These are phyloP conservation scores for Sporobolomyces pararoseus DNA, from an alignment of 768 basidiomycete species.

Conservation along the genomic window DNA sequence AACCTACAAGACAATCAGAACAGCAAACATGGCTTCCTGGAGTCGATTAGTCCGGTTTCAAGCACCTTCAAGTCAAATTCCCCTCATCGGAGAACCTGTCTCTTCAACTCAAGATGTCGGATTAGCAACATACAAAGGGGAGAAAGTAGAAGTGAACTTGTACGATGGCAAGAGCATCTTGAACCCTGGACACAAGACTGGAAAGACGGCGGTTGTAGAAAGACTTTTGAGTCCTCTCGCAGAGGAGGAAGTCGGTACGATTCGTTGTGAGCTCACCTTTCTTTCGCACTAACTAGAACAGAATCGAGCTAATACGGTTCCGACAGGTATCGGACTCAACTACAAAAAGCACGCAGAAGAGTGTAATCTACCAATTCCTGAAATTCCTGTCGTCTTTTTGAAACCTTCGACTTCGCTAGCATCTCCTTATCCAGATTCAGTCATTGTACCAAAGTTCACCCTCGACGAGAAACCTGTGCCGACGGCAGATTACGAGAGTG, in stretches of 20 bases:
- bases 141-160: constrained; percentile 46
- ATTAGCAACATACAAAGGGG: constrained; percentile 45
- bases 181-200: constrained; percentile 46
- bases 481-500: constrained; percentile 49
- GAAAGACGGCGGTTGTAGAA: constrained; percentile 42
- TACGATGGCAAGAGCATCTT: constrained; percentile 46
- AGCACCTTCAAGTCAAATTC: constrained; percentile 19
- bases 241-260: constrained; percentile 48
- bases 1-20: not conserved
- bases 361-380: constrained; percentile 45
- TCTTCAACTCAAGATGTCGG: constrained; percentile 47
- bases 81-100: constrained; percentile 48
- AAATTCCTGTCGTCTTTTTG: constrained; percentile 48
- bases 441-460: constrained; percentile 43
- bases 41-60: constrained; percentile 47
- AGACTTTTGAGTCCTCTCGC: constrained; percentile 47
- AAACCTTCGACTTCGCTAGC: constrained; percentile 48
- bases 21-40: constrained; percentile 17
- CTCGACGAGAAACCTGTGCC: constrained; percentile 28
- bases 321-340: constrained; percentile 39
- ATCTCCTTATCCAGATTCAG: constrained; percentile 46
- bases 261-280: constrained; percentile 46
- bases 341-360: constrained; percentile 49
- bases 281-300: too few species aligned
- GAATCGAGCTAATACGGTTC: not conserved